phyloP scores from a whole-genome alignment of 768 basidiomycete genomes.

The Agrocybe praecox region DNA sequence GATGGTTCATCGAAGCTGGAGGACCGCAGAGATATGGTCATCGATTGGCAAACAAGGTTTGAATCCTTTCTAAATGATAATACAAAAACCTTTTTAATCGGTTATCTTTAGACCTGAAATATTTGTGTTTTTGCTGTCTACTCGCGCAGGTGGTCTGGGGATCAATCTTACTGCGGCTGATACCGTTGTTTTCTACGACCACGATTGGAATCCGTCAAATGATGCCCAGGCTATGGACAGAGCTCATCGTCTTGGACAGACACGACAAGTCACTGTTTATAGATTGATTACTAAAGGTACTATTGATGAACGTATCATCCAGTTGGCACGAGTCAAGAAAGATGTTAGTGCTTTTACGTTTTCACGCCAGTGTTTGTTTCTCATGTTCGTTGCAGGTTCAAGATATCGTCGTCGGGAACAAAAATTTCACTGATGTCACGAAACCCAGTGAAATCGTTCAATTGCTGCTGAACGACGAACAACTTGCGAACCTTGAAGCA shows the following conservation, averaged over 20 bases:
- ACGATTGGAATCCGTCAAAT: constrained; percentile 97
- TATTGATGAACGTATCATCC: constrained; percentile 96
- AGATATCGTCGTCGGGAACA: constrained; percentile 98
- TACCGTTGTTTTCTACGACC: constrained; percentile 94
- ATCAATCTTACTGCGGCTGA: constrained; percentile 97
- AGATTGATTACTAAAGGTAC: constrained; percentile 92
- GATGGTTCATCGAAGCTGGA: constrained; percentile 95
- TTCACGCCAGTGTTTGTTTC: background rate
- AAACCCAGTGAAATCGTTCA: constrained; percentile 98
- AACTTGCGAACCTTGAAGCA: constrained; percentile 72
- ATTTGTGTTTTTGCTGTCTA: constrained; percentile 89
- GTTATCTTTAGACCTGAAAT: constrained; percentile 67
- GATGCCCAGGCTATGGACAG: constrained; percentile 99
- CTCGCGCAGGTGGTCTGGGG: constrained; percentile 93
- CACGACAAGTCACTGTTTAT: constrained; percentile 96
- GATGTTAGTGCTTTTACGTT: constrained; percentile 56
- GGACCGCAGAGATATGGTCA: constrained; percentile 98
- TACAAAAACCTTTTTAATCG: background rate
- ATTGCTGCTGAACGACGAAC: constrained; percentile 91
- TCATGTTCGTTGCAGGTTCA: constrained; percentile 68
- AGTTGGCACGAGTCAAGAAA: constrained; percentile 95
- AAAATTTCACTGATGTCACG: constrained; percentile 89
- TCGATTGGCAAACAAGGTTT: constrained; percentile 97
- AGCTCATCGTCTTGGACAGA: constrained; percentile 95
- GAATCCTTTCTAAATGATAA: constrained; percentile 17